A percentile compares a stretch with the other conserved stretches of the same genome.
Conservation (phyloP, 2,329 filamentous ascomycete genomes). For the Bretziella fagacearum region DNA sequence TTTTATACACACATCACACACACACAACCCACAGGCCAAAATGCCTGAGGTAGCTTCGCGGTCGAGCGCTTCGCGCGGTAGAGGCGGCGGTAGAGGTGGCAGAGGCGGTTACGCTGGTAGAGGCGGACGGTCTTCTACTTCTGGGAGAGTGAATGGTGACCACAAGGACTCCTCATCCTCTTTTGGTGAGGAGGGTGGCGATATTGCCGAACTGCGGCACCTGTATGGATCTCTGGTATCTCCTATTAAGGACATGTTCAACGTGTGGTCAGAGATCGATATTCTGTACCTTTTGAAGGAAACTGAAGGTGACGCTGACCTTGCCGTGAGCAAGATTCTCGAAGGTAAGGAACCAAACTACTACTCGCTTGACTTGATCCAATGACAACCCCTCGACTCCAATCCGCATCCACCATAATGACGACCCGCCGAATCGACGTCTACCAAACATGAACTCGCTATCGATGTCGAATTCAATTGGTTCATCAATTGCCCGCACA, state of each 20-base stretch:
- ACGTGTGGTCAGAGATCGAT: constrained; percentile 89
- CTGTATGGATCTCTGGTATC: constrained; percentile 64
- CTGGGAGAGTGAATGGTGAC: constrained; percentile 52
- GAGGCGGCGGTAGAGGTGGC: constrained; percentile 77
- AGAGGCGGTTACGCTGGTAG: constrained; percentile 58
- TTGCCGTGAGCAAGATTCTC: constrained; percentile 60
- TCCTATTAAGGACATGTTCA: constrained; percentile 82
- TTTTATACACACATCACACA: constrained; percentile 23
- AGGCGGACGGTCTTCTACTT: constrained; percentile 46
- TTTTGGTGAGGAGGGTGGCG: constrained; percentile 59
- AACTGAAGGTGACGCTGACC: constrained; percentile 59
- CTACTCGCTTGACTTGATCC: background rate
- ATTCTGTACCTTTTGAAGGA: constrained; percentile 86
- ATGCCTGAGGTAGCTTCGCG: constrained; percentile 95
- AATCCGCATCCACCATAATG: background rate
- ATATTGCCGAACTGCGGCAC: constrained; percentile 83
- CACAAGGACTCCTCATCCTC: constrained; percentile 42
- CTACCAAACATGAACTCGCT: too few relatives aligned
- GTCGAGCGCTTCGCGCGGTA: constrained; percentile 68
- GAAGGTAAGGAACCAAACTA: constrained; percentile 43
- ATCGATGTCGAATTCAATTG: background rate
- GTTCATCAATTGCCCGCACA: background rate
- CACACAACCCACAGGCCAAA: constrained; percentile 18
- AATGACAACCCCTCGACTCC: constrained; percentile 1
- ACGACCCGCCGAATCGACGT: background rate